Conservation (phyloP, 129 eudicot genomes). For the Scalesia atractyloides region DNA sequence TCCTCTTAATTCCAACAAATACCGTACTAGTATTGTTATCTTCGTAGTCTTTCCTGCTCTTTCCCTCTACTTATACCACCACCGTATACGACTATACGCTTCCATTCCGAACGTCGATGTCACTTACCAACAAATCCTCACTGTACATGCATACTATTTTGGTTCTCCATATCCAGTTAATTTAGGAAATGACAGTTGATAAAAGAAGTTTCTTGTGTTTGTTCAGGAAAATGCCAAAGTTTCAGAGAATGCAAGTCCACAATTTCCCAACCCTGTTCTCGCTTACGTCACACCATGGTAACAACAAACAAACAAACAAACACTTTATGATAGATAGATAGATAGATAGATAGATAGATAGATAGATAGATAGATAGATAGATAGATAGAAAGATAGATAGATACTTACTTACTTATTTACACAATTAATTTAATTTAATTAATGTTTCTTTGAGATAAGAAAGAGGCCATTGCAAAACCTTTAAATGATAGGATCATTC, state of each 20-base stretch:
- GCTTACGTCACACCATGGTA: constrained; percentile 98
- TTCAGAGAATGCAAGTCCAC: constrained; percentile 52
- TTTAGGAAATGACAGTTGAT: no score
- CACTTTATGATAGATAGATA: no score
- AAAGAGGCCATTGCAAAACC: no score
- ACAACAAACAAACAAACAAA: background rate
- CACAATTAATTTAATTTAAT: no score
- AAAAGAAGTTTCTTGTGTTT: background rate
- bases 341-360: no score
- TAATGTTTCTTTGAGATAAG: no score
- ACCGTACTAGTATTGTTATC: constrained; percentile 12
- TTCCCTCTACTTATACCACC: constrained; percentile 51
- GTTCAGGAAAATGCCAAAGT: constrained; percentile 74
- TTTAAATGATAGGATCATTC: no score
- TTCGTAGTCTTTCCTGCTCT: constrained; percentile 46
- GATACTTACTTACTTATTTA: no score
- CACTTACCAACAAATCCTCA: constrained; percentile 55
- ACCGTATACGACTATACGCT: constrained; percentile 33
- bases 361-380: no score
- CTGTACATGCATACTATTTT: constrained; percentile 32
- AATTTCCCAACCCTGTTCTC: constrained; percentile 64
- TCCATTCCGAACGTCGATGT: constrained; percentile 40
- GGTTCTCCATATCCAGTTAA: constrained; percentile 10
- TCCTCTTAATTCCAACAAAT: constrained; percentile 21
- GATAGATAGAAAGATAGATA: no score